A percentile compares a stretch with the other conserved stretches of the same genome.
phyloP scores from a whole-genome alignment of 306 rosid genomes.

The peach (Prunus persica) region DNA sequence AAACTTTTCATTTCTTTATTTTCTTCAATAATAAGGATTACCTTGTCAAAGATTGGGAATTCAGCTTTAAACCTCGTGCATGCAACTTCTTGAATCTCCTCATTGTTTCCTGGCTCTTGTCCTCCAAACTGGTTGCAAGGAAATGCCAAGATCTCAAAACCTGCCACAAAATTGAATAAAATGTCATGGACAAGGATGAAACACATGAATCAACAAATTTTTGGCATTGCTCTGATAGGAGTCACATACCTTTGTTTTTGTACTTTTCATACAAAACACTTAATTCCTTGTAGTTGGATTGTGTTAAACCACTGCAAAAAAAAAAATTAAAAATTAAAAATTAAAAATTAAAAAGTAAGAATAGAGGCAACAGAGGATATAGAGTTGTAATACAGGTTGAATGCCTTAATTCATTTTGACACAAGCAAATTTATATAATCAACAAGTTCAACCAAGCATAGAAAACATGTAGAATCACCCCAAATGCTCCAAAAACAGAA shows the following conservation, averaged over 20 bases:
- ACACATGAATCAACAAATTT: neutral
- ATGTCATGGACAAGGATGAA: neutral
- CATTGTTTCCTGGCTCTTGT: slow-evolving; percentile 86
- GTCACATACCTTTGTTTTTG: slow-evolving; percentile 64
- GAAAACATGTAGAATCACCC: neutral
- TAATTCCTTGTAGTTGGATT: slow-evolving; percentile 80
- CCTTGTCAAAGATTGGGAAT: slow-evolving; percentile 88
- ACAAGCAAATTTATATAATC: neutral
- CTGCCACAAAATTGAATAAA: slow-evolving; percentile 28
- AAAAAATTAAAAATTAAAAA: too few relatives aligned
- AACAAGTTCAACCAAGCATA: neutral
- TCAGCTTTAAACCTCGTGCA: slow-evolving; percentile 88
- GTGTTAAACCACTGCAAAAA: slow-evolving; percentile 71
- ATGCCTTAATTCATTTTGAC: neutral
- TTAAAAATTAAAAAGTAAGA: slow-evolving; percentile 3
- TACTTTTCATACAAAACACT: slow-evolving; percentile 65
- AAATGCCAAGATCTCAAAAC: slow-evolving; percentile 89
- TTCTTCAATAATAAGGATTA: slow-evolving; percentile 29
- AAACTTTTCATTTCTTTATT: neutral
- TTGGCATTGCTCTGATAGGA: neutral
- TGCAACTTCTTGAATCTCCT: slow-evolving; percentile 64
- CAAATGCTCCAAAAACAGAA: neutral
- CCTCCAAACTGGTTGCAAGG: slow-evolving; percentile 93
- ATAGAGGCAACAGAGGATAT: neutral
- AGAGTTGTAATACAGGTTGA: neutral